phyloP scores from a whole-genome alignment of 805 yeast genomes.

The Starmerella vaccinii region DNA sequence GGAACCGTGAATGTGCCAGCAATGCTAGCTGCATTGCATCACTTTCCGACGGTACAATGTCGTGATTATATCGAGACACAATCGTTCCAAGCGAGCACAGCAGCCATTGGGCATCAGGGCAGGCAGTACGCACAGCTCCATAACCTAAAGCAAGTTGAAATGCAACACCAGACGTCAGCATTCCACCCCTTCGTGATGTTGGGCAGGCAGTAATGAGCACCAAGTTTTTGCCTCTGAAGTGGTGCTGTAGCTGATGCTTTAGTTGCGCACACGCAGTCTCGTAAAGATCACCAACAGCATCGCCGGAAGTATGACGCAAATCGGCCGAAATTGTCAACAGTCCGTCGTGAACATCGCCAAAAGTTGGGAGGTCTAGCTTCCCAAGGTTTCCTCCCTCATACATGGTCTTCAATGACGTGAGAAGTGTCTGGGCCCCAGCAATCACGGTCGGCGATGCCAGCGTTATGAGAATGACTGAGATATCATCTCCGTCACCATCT shows the following conservation, averaged over 20 bases:
- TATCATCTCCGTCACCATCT: background rate
- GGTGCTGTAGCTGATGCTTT: slow-evolving; percentile 16
- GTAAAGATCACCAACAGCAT: slow-evolving; percentile 24
- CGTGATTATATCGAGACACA: slow-evolving; percentile 24
- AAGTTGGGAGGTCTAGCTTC: slow-evolving; percentile 21
- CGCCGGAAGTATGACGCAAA: slow-evolving; percentile 21
- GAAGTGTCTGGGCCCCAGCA: slow-evolving; percentile 14
- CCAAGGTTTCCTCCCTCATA: slow-evolving; percentile 34
- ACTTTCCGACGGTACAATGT: slow-evolving; percentile 26
- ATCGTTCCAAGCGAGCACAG: slow-evolving; percentile 22
- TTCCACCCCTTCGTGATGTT: slow-evolving; percentile 17
- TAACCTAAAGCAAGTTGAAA: slow-evolving; percentile 26
- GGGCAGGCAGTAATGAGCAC: slow-evolving; percentile 17
- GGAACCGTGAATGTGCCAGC: slow-evolving; percentile 28
- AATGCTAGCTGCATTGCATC: slow-evolving; percentile 26
- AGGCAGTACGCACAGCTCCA: slow-evolving; percentile 18
- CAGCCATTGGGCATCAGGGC: slow-evolving; percentile 19
- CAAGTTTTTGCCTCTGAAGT: slow-evolving; percentile 6
- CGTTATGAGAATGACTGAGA: slow-evolving; percentile 26
- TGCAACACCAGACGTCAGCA: slow-evolving; percentile 16
- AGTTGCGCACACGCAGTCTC: slow-evolving; percentile 21
- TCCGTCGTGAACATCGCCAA: slow-evolving; percentile 22
- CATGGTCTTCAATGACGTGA: slow-evolving; percentile 26
- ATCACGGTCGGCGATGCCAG: slow-evolving; percentile 16
- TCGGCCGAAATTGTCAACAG: slow-evolving; percentile 20